These are phyloP conservation scores for Dendrobium chrysotoxum DNA, from an alignment of 106 monocot species.

Conservation along the genomic window DNA sequence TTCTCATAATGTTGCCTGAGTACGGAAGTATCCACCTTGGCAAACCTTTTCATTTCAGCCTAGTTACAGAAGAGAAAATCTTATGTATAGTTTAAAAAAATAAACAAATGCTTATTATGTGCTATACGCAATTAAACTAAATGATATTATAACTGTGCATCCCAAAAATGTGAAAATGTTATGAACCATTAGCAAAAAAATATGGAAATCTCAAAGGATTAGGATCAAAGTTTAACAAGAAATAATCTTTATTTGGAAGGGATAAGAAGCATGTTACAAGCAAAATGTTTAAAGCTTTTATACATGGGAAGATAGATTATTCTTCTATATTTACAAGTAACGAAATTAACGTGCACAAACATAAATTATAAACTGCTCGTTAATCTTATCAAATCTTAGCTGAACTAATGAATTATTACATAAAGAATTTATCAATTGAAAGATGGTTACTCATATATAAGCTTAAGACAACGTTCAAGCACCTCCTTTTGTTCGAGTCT, in stretches of 20 bases:
- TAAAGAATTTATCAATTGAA: background rate
- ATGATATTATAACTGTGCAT: background rate
- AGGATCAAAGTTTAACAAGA: background rate
- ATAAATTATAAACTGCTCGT: background rate
- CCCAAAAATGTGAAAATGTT: background rate
- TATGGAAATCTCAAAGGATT: background rate
- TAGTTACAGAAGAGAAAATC: constrained; percentile 21
- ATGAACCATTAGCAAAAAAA: background rate
- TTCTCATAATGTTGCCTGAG: constrained; percentile 94
- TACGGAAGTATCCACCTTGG: constrained; percentile 53
- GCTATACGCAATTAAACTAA: background rate
- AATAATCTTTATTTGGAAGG: background rate
- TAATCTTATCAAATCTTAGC: background rate
- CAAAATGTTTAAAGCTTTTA: background rate
- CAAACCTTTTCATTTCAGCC: constrained; percentile 95
- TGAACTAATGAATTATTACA: background rate
- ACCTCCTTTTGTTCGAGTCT: constrained; percentile 93
- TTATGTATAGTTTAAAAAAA: background rate
- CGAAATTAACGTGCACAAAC: background rate
- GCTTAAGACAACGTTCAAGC: constrained; percentile 4
- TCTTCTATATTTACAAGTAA: background rate
- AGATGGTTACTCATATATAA: background rate
- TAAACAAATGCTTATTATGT: constrained; percentile 5
- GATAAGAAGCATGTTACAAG: background rate
- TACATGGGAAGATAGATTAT: background rate